A percentile compares a stretch with the other conserved stretches of the same genome.
These are phyloP conservation scores for Exophiala viscosa DNA, from an alignment of 2,329 filamentous ascomycete species.

Conservation along the genomic window DNA sequence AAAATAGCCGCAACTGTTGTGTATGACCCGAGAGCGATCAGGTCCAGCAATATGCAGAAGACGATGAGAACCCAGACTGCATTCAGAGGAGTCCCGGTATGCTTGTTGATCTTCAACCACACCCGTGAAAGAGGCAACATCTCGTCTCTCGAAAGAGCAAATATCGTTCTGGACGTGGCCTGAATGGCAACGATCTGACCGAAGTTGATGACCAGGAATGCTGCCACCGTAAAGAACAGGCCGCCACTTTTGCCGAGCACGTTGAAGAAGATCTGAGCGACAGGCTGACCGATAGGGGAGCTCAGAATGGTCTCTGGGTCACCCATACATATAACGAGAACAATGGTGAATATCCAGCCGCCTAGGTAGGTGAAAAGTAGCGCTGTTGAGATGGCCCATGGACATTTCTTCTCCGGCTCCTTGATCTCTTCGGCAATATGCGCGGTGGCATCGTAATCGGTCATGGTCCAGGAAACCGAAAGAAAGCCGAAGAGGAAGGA, in stretches of 20 bases:
- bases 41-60: slow-evolving; percentile 56
- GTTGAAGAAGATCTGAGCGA: slow-evolving; percentile 58
- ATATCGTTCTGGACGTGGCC: slow-evolving; percentile 52
- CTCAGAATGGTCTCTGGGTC: slow-evolving; percentile 43
- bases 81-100: slow-evolving; percentile 51
- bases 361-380: slow-evolving; percentile 54
- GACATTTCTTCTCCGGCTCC: slow-evolving; percentile 50
- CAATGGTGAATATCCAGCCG: slow-evolving; percentile 58
- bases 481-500: slow-evolving; percentile 59
- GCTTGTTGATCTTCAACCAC: slow-evolving; percentile 49
- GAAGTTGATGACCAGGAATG: slow-evolving; percentile 57
- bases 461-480: slow-evolving; percentile 60
- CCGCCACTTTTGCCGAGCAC: slow-evolving; percentile 52
- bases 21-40: slow-evolving; percentile 56
- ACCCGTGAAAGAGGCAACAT: slow-evolving; percentile 47
- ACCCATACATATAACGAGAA: slow-evolving; percentile 57
- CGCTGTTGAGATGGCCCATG: slow-evolving; percentile 55
- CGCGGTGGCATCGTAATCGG: slow-evolving; percentile 49
- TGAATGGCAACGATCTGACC: slow-evolving; percentile 57
- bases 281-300: slow-evolving; percentile 49
- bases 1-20: slow-evolving; percentile 45
- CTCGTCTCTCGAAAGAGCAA: slow-evolving; percentile 54
- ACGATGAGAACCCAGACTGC: slow-evolving; percentile 56
- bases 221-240: slow-evolving; percentile 55
- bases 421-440: slow-evolving; percentile 54